phyloP scores from a whole-genome alignment of 257 asterid species.

The Thymus quinquecostatus region DNA sequence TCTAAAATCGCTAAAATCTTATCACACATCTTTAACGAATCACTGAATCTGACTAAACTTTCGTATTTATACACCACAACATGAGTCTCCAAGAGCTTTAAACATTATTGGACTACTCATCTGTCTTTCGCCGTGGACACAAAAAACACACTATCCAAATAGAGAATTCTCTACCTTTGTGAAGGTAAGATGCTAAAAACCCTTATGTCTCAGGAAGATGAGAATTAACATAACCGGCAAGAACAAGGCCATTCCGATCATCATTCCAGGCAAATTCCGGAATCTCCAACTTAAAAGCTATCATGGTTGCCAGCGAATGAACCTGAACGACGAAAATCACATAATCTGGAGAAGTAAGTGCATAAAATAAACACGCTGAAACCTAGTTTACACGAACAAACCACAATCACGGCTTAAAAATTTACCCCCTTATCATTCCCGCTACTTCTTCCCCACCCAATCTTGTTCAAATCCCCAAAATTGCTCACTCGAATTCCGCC shows the following conservation, averaged over 20 bases:
- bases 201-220: conserved; percentile 74
- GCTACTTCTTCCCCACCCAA: conserved; percentile 97
- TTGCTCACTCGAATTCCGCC: conserved; percentile 95
- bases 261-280: conserved; percentile 87
- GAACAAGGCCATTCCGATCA: conserved; percentile 82
- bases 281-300: conserved; percentile 91
- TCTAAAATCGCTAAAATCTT: too few relatives aligned
- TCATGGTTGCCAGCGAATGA: conserved; percentile 92
- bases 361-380: conserved; percentile 4
- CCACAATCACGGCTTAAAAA: conserved; percentile 10
- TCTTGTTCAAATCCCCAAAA: conserved; percentile 79
- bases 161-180: conserved; percentile 56
- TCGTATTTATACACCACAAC: background rate
- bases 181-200: conserved; percentile 94
- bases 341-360: conserved; percentile 23
- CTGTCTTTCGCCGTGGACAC: too few relatives aligned
- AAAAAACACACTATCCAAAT: background rate
- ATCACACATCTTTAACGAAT: background rate
- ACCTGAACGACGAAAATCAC: conserved; percentile 53
- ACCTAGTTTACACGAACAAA: conserved; percentile 22
- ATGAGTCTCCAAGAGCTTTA: background rate
- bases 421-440: conserved; percentile 97
- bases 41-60: background rate
- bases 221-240: conserved; percentile 65
- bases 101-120: background rate